phyloP scores from a whole-genome alignment of 805 yeast species.

The Myxozyma geophila region DNA sequence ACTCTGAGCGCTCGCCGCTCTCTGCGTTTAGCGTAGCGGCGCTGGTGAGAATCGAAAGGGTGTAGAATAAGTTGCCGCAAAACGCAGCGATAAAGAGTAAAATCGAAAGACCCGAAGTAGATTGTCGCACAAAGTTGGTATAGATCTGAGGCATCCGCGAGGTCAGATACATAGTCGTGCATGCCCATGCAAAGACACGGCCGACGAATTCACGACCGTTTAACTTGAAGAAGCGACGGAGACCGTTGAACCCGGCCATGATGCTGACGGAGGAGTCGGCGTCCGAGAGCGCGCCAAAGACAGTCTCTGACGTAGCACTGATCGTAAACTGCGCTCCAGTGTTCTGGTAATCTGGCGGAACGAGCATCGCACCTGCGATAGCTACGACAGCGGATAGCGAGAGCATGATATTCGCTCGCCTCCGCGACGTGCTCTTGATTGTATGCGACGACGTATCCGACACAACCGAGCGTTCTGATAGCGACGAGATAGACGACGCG shows the following conservation, averaged over 20 bases:
- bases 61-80: conserved; percentile 75
- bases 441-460: conserved; percentile 25
- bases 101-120: conserved; percentile 87
- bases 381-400: conserved; percentile 34
- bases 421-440: conserved; percentile 19
- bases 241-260: conserved; percentile 19
- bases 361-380: conserved; percentile 31
- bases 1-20: conserved; percentile 50
- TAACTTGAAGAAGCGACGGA: conserved; percentile 27
- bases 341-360: conserved; percentile 15
- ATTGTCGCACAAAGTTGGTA: conserved; percentile 75
- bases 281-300: not conserved
- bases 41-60: conserved; percentile 71
- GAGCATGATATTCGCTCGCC: conserved; percentile 32
- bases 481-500: conserved; percentile 26
- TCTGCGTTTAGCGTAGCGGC: conserved; percentile 39
- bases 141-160: conserved; percentile 84
- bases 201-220: conserved; percentile 47
- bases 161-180: conserved; percentile 72
- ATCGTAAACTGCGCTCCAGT: not conserved
- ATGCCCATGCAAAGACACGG: conserved; percentile 69
- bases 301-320: not conserved
- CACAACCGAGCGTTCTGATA: not conserved
- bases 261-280: not conserved
- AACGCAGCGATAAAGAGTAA: conserved; percentile 78